A percentile compares a stretch with the other conserved stretches of the same genome.
Evolutionary conservation across 2,329 filamentous ascomycete genomes (phyloP).

Genomic region (Elsinoe necatrix): DNA sequence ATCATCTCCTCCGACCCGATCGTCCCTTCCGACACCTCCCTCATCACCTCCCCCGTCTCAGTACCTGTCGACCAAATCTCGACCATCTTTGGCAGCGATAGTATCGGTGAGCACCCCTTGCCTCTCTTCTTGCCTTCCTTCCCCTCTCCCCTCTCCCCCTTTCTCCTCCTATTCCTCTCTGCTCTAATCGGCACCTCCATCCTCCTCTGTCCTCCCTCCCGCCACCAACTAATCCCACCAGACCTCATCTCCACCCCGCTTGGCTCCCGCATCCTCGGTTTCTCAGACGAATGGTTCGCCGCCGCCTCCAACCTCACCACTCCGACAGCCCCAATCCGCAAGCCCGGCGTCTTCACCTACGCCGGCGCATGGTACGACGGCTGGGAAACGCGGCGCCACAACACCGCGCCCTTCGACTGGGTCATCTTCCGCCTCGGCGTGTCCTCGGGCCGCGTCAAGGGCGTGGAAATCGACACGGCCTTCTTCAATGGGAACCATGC

Average conservation of each 20-base stretch:
- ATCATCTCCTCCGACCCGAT: conserved; percentile 17
- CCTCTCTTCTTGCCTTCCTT: not conserved
- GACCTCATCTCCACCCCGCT: conserved; percentile 47
- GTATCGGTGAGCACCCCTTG: conserved; percentile 36
- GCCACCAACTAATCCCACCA: conserved; percentile 20
- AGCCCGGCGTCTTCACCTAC: conserved; percentile 50
- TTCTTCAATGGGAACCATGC: conserved; percentile 79
- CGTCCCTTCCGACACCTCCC: not conserved
- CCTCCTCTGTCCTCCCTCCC: too few relatives aligned
- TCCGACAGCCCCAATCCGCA: conserved; percentile 47
- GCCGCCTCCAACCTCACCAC: conserved; percentile 51
- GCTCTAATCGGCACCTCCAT: too few relatives aligned
- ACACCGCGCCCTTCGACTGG: conserved; percentile 50
- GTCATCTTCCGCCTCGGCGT: conserved; percentile 52
- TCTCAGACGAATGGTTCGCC: conserved; percentile 56
- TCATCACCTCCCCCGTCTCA: conserved; percentile 15
- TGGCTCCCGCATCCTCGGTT: conserved; percentile 45
- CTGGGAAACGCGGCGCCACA: conserved; percentile 56
- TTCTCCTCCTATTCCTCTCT: too few relatives aligned
- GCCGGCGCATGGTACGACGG: conserved; percentile 58
- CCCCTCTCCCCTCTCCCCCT: not conserved
- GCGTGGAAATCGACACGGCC: conserved; percentile 71
- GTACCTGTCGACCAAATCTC: conserved; percentile 45
- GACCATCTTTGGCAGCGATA: conserved; percentile 46
- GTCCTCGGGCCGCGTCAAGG: conserved; percentile 61